Percentiles rank a stretch among this genome's conserved stretches.
Evolutionary conservation across 129 eudicot species (phyloP).

Genomic region (Calendula officinalis): DNA sequence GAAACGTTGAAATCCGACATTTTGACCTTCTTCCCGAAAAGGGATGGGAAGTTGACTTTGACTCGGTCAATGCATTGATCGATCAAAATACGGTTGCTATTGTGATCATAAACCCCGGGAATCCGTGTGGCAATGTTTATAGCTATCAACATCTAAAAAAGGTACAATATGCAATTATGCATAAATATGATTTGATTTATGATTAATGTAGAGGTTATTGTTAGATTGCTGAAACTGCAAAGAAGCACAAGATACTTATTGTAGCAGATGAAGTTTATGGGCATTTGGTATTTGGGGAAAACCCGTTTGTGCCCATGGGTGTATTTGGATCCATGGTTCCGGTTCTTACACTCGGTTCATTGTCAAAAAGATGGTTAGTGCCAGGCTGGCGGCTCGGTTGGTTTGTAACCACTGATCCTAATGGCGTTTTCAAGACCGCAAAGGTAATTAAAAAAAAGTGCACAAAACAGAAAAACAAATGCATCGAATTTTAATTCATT

Average conservation of each 20-base stretch:
- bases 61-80: conserved; percentile 52
- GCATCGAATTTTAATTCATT: not conserved
- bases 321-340: conserved; percentile 78
- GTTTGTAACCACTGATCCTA: conserved; percentile 80
- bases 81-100: conserved; percentile 80
- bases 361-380: conserved; percentile 95
- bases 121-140: conserved; percentile 99
- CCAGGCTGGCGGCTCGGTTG: conserved; percentile 99
- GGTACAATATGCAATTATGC: conserved; percentile 28
- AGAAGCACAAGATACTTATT: conserved; percentile 54
- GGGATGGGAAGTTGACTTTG: conserved; percentile 82
- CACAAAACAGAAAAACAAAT: not conserved
- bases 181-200: not conserved
- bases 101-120: conserved; percentile 90
- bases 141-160: conserved; percentile 64
- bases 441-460: conserved; percentile 42
- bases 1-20: conserved; percentile 73
- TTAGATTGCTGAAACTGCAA: conserved; percentile 85
- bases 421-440: conserved; percentile 50
- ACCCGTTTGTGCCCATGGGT: conserved; percentile 94
- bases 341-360: conserved; percentile 82
- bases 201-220: not conserved
- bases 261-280: conserved; percentile 99
- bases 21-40: conserved; percentile 67
- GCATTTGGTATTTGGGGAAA: conserved; percentile 86